Conservation (phyloP, 192 early-diverging fungal species). For the Backusella psychrophila region DNA sequence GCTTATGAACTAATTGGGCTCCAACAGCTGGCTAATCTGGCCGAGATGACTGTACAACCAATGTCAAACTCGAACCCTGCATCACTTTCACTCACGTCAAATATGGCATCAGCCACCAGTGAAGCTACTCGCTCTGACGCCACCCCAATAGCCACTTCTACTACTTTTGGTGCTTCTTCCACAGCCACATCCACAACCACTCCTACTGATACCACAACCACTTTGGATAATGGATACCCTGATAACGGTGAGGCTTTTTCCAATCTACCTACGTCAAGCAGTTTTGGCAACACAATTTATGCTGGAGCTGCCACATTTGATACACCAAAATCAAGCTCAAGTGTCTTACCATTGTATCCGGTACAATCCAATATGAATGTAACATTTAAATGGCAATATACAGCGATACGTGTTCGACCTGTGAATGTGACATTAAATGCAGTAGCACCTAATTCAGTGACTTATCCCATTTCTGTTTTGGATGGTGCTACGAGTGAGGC, state of each 20-base stretch:
- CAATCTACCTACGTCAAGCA: conserved; percentile 25
- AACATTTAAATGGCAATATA: conserved; percentile 23
- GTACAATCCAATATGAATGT: conserved; percentile 26
- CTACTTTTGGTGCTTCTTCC: neutral
- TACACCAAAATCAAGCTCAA: conserved; percentile 24
- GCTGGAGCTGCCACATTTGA: conserved; percentile 24
- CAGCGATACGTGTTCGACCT: neutral
- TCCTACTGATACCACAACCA: neutral
- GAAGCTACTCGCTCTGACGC: neutral
- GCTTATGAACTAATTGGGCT: neutral
- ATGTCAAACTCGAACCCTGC: neutral
- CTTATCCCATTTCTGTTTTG: neutral
- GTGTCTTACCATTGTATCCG: conserved; percentile 20
- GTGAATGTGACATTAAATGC: conserved; percentile 6
- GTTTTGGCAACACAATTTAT: conserved; percentile 16
- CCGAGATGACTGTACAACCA: neutral
- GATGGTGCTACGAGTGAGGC: neutral
- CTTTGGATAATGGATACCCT: neutral
- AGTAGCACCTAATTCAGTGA: neutral
- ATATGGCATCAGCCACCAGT: neutral
- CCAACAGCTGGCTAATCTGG: neutral
- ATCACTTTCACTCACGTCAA: neutral
- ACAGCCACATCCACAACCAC: neutral
- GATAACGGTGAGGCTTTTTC: neutral
- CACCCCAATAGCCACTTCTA: neutral